Conservation (phyloP, 2,329 filamentous ascomycete genomes). For the Chrysoporthe deuterocubensis region DNA sequence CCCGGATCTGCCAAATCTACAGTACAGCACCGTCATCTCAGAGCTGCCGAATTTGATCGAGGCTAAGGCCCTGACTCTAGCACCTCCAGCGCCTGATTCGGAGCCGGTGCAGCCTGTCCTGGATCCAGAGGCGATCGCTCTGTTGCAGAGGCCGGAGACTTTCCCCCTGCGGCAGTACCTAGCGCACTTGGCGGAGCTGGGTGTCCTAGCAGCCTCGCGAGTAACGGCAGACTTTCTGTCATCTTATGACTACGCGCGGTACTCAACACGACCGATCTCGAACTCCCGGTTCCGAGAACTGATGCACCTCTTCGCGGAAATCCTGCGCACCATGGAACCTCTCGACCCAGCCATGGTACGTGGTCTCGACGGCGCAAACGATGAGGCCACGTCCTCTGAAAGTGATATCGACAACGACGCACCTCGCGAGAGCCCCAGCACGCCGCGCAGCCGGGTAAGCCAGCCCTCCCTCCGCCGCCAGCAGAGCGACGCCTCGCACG, state of each 20-base stretch:
- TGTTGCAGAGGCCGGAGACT: constrained; percentile 70
- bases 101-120: constrained; percentile 48
- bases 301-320: constrained; percentile 82
- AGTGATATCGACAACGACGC: constrained; percentile 52
- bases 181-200: constrained; percentile 67
- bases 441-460: constrained; percentile 36
- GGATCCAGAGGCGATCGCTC: constrained; percentile 68
- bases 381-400: constrained; percentile 37
- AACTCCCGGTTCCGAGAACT: constrained; percentile 74
- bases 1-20: constrained; percentile 75
- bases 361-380: constrained; percentile 34
- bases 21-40: constrained; percentile 78
- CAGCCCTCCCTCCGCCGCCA: constrained; percentile 17
- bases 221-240: constrained; percentile 67
- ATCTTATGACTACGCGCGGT: constrained; percentile 83
- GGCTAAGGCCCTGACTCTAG: constrained; percentile 87
- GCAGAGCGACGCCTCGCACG: constrained; percentile 31
- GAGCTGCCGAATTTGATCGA: constrained; percentile 91
- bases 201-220: constrained; percentile 56
- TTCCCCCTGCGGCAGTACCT: constrained; percentile 85
- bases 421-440: constrained; percentile 47
- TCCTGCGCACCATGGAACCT: constrained; percentile 76
- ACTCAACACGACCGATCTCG: constrained; percentile 71
- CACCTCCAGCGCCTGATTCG: constrained; percentile 57
- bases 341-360: constrained; percentile 59